Conservation (phyloP, 2,329 filamentous ascomycete genomes). For the Cytospora schulzeri region DNA sequence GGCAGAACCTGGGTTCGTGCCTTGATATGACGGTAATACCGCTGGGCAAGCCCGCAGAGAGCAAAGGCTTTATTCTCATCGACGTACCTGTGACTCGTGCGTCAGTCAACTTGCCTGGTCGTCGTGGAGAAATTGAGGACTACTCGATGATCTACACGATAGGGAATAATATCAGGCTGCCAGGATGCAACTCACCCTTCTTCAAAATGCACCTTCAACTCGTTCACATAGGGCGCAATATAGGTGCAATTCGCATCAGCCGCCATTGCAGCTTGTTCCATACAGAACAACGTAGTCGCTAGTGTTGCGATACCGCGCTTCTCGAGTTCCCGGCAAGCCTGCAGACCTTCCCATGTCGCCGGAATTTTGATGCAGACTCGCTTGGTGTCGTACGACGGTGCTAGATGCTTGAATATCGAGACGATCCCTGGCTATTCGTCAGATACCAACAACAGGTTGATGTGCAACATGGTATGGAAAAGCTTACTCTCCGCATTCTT, state of each 20-base stretch:
- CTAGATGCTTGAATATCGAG: constrained; percentile 47
- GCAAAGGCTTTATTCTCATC: constrained; percentile 53
- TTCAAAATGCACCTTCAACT: constrained; percentile 64
- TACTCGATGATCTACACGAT: not conserved
- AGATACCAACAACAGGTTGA: not conserved
- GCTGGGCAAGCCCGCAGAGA: constrained; percentile 54
- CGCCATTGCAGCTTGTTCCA: constrained; percentile 61
- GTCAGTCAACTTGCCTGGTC: not conserved
- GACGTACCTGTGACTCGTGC: constrained; percentile 42
- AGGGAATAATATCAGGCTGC: not conserved
- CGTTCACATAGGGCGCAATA: constrained; percentile 68
- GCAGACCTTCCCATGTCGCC: constrained; percentile 63
- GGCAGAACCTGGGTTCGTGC: constrained; percentile 55
- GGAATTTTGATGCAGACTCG: constrained; percentile 66
- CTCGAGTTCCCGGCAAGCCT: constrained; percentile 59
- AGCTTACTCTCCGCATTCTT: constrained; percentile 52
- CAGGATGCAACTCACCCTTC: constrained; percentile 39
- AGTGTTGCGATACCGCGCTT: constrained; percentile 57
- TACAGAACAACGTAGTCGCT: constrained; percentile 64
- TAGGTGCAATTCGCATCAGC: constrained; percentile 61
- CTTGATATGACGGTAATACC: constrained; percentile 49
- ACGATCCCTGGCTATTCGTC: constrained; percentile 49
- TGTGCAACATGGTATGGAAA: not conserved
- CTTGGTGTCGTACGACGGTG: constrained; percentile 46
- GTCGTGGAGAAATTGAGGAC: not conserved